Evolutionary conservation across 225 moss, liverwort and hornwort species (phyloP).

Genomic region (Takakia lepidozioides): DNA sequence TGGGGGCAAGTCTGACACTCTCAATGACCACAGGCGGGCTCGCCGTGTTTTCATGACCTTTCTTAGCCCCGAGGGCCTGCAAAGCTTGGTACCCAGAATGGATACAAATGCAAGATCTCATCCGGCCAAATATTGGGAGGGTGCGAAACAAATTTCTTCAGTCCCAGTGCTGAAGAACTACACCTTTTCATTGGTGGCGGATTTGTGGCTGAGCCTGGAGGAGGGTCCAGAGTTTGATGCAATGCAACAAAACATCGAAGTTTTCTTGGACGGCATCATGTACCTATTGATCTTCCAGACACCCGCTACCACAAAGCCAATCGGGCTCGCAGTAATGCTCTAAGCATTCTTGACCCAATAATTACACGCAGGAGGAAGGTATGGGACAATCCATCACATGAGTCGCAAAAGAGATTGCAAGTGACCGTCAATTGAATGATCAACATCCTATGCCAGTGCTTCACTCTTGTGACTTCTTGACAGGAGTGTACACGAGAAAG

Average conservation of each 20-base stretch:
- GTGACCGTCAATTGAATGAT: too few species aligned
- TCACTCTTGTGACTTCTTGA: too few species aligned
- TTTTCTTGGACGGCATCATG: background rate
- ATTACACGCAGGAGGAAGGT: too few species aligned
- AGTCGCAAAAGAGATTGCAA: too few species aligned
- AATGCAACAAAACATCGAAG: background rate
- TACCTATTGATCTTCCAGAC: background rate
- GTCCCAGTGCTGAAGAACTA: background rate
- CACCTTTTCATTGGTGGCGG: background rate
- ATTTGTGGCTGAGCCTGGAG: background rate
- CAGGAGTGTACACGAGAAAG: too few species aligned
- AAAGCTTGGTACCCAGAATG: background rate
- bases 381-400: too few species aligned
- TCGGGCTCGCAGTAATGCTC: background rate
- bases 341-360: background rate
- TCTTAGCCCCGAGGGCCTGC: background rate
- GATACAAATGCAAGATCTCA: background rate
- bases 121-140: conserved; percentile 1
- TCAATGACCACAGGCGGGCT: too few species aligned
- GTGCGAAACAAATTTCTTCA: background rate
- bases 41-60: background rate
- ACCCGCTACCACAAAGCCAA: background rate
- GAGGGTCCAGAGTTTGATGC: conserved; percentile 1
- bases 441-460: too few species aligned
- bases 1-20: too few species aligned